Evolutionary conservation across 768 basidiomycete species (phyloP).

Genomic region (Cystofilobasidium macerans): DNA sequence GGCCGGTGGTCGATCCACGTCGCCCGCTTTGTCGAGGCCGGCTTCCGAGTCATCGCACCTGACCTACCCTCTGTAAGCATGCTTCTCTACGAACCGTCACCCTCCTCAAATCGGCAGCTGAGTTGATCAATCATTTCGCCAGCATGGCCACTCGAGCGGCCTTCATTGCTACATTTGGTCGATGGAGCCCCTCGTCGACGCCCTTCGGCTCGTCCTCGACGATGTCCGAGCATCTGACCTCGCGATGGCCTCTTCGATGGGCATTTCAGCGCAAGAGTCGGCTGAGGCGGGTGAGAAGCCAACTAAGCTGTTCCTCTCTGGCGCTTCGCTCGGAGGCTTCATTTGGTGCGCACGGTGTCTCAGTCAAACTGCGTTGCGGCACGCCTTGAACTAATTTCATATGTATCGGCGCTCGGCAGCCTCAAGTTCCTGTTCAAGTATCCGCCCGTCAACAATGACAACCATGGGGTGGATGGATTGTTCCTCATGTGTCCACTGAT

Average conservation of each 20-base stretch:
- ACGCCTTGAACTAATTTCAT: too few relatives aligned
- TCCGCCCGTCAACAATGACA: slow-evolving; percentile 4
- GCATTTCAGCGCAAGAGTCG: background rate
- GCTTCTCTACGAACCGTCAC: slow-evolving; percentile 1
- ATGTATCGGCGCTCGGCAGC: background rate
- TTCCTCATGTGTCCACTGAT: slow-evolving; percentile 23
- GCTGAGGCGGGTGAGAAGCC: background rate
- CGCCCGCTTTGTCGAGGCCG: background rate
- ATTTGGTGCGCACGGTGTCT: background rate
- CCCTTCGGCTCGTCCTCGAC: slow-evolving; percentile 5
- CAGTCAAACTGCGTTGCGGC: too few relatives aligned
- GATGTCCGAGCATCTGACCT: background rate
- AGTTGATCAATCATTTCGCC: too few relatives aligned
- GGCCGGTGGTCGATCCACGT: slow-evolving; percentile 11
- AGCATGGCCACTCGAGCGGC: slow-evolving; percentile 22
- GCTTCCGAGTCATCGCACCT: slow-evolving; percentile 19
- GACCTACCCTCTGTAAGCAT: slow-evolving; percentile 16
- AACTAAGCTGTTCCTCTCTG: slow-evolving; percentile 10
- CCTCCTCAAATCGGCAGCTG: background rate
- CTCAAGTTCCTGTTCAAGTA: slow-evolving; percentile 11
- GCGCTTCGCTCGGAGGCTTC: slow-evolving; percentile 18
- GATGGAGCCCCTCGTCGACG: background rate
- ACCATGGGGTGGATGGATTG: background rate
- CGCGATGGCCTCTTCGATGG: too few relatives aligned
- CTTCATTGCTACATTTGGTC: slow-evolving; percentile 13